phyloP scores from a whole-genome alignment of 164 flowering plant species.

The Macadamia tetraphylla region DNA sequence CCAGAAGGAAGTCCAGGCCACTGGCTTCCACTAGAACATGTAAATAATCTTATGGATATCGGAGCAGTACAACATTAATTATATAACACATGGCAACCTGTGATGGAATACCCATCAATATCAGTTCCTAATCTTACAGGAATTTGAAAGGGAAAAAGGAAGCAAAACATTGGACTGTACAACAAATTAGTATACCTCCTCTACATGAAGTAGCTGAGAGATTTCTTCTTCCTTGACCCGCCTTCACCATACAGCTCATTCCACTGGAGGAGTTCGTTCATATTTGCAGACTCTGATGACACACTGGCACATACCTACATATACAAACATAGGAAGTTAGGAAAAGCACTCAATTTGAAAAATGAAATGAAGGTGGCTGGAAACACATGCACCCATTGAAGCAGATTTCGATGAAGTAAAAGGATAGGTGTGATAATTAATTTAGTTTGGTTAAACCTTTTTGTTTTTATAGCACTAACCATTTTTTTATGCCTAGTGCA shows the following conservation, averaged over 20 bases:
- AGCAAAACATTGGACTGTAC: constrained; percentile 25
- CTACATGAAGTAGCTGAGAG: constrained; percentile 82
- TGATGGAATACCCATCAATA: constrained; percentile 18
- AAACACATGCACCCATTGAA: too few species aligned
- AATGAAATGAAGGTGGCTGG: too few species aligned
- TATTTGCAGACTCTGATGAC: constrained; percentile 73
- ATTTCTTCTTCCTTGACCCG: constrained; percentile 67
- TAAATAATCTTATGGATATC: constrained; percentile 3
- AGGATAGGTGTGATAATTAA: too few species aligned
- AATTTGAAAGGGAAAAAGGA: neutral
- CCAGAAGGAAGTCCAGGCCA: neutral
- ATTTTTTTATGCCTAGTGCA: too few species aligned
- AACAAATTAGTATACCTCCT: constrained; percentile 25
- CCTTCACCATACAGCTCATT: constrained; percentile 85
- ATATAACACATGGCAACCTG: constrained; percentile 17
- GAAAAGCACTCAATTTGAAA: too few species aligned
- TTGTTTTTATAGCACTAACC: too few species aligned
- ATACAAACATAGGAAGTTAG: neutral
- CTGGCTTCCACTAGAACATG: constrained; percentile 6
- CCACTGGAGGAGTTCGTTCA: constrained; percentile 77
- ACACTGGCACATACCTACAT: constrained; percentile 66
- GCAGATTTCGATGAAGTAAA: too few species aligned
- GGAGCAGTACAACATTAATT: neutral
- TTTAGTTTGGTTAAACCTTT: too few species aligned
- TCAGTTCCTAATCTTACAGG: neutral